Percentiles rank a stretch among this genome's conserved stretches.
These are phyloP conservation scores for Vanrija pseudolonga DNA, from an alignment of 1,284 basidiomycete genomes.

Conservation along the genomic window DNA sequence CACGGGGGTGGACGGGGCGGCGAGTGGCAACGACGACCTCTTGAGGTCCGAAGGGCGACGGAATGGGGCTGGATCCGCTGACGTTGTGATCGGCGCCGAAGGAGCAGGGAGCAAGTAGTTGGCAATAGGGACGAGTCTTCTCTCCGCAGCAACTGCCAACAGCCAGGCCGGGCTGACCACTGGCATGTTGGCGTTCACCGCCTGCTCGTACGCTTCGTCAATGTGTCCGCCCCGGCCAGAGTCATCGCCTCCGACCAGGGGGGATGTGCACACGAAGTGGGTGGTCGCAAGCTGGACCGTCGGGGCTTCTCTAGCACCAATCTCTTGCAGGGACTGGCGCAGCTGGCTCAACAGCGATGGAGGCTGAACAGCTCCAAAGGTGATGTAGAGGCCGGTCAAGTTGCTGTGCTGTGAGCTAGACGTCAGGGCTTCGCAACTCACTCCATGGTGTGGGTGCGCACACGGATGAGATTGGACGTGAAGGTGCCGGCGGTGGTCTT, in stretches of 20 bases:
- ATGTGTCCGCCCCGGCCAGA: conserved; percentile 29
- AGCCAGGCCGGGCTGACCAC: conserved; percentile 89
- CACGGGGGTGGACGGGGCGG: conserved; percentile 19
- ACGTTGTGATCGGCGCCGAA: conserved; percentile 51
- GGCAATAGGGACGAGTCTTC: conserved; percentile 80
- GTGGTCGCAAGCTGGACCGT: conserved; percentile 95
- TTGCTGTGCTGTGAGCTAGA: conserved; percentile 54
- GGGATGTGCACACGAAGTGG: conserved; percentile 90
- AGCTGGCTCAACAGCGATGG: conserved; percentile 68
- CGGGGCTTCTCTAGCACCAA: conserved; percentile 83
- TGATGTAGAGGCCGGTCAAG: conserved; percentile 86
- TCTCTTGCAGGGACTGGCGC: conserved; percentile 70
- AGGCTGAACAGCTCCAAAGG: conserved; percentile 83
- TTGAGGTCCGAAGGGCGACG: conserved; percentile 36
- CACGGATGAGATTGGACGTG: conserved; percentile 72
- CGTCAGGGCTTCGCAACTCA: conserved; percentile 29
- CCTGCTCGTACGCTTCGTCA: conserved; percentile 82
- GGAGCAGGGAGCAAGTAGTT: conserved; percentile 71
- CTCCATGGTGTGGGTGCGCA: conserved; percentile 83
- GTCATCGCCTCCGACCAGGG: conserved; percentile 60
- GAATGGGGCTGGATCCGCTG: conserved; percentile 55
- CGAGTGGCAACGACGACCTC: conserved; percentile 29
- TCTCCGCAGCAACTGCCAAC: conserved; percentile 73
- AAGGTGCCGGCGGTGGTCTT: conserved; percentile 82
- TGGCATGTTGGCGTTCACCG: conserved; percentile 81